Conservation (phyloP, 257 asterid genomes). For the Nicotiana paniculata region DNA sequence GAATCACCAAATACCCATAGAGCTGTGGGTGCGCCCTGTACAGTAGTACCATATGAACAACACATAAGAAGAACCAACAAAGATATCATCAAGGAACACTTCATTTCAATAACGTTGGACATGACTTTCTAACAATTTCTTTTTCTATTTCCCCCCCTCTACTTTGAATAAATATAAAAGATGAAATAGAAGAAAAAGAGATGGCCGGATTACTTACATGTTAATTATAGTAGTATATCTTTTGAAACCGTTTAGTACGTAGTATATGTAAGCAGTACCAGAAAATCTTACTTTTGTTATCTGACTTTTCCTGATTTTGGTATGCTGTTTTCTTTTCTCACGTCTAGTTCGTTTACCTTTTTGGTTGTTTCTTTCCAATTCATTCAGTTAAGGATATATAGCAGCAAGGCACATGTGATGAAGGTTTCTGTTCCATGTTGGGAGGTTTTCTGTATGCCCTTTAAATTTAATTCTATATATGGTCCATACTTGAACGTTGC, state of each 20-base stretch:
- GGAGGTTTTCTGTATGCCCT: background rate
- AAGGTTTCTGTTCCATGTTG: background rate
- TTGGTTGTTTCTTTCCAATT: background rate
- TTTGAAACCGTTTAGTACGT: background rate
- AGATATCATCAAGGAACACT: background rate
- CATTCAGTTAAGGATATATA: background rate
- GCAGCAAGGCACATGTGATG: background rate
- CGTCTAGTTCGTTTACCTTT: background rate
- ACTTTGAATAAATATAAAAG: background rate
- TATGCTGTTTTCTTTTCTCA: background rate
- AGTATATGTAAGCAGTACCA: background rate
- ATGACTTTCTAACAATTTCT: background rate
- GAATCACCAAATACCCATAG: conserved; percentile 84
- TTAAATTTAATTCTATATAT: background rate
- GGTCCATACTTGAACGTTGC: background rate
- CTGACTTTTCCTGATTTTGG: conserved; percentile 3
- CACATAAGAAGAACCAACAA: background rate
- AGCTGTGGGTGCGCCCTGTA: conserved; percentile 33
- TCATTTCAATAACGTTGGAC: background rate
- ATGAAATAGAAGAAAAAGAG: background rate
- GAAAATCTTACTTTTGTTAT: background rate
- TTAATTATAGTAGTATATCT: background rate
- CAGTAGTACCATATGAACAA: background rate
- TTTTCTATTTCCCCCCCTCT: background rate
- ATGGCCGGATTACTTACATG: background rate